Evolutionary conservation across 192 early-diverging fungal species (phyloP), one percentile per base, ranked within the genome.

Genomic region (Funneliformis geosporum): DNA sequence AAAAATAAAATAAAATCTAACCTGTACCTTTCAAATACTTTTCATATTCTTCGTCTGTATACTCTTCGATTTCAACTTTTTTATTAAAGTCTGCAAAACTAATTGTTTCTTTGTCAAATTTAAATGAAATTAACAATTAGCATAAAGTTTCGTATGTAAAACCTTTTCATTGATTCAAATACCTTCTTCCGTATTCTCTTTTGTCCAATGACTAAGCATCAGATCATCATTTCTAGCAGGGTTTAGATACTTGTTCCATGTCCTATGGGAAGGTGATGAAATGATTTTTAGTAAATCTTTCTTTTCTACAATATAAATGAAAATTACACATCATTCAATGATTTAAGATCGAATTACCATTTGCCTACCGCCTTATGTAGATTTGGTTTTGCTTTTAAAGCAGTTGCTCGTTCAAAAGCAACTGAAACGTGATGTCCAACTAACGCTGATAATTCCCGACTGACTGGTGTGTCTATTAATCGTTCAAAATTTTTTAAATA

Each of bases 31-130:
- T 82, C 9, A 96, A 87, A 81, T 94, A 89, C 33, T 88, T 83
- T n/a, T 88, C 82, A 79, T 98, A 98, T 75, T 98, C 96, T 42
- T 92, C 92, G n/a, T 93, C 90, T 0, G 92, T 93, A 80, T 95
- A 97, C 18, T 89, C 76, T 11, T 87, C 86, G 0, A 96, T 80
- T 25, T 92, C 86, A 70, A 95, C 86, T 25, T 83, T 82, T 73
- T 91, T 91, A 83, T 96, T 95, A 85, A 91, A 95, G 64, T 89
- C 90, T 55, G 93, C 87, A 83, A 95, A 95, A 16, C 84, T 88
- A 82, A 94, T 95, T 47, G 92, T 94, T 84, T 80, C 60, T 33
- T 78, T 80, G 38, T 78, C 12, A 50, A 61, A 25, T 25, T 28
- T 4, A 60, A 66, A 80, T 33, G 33, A 82, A 64, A 43, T n/a